Evolutionary conservation across 768 basidiomycete genomes (phyloP), one percentile per base, ranked within the genome.

Genomic region (Boletus bicolor): DNA sequence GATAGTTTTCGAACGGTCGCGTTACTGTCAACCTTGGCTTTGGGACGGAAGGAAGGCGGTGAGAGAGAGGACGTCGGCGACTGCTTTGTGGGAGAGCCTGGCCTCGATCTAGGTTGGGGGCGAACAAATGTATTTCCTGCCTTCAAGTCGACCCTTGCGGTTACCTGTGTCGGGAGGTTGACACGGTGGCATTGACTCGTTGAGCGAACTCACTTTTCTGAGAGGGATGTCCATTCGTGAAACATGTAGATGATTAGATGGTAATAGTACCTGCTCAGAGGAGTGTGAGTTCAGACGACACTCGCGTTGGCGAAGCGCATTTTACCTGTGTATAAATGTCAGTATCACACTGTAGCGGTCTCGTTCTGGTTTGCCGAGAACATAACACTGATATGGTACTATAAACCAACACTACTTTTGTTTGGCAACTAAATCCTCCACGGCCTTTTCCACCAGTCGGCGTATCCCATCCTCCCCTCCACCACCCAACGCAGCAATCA

Each of bases 401-500:
- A 32, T n/a, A n/a, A n/a, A 32, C 4, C 32, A 5, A 32, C 28
- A 41, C 35, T 44, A 53, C 44, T 46, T 26, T 7, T 49, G 36
- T 38, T 63, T 81, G 77, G 76, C 79, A 58, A 88, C 64, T 7
- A 81, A 75, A 21, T 80, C 77, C 59, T 82, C 77, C 8, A 88
- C 86, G 4, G 82, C 72, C 60, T 75, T 82, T 67, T 83, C 82
- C 35, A 91, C 77, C 66, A 83, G 50, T 15, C 63, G 70, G 48
- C 74, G 73, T 45, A 87, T 61, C 4, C 76, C 76, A 34, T 75
- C 74, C 19, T 77, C 77, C 0, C 77, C 83, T 7, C 73, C 76
- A 2, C 83, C 84, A 7, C 80, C 79, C 41, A 91, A 73, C 49
- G 83, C 84, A 39, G 87, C 86, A 14, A 73, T 67, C 2, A 95